Conservation (phyloP, 108 stramenopile genomes). For the Conticribra guillardii region DNA sequence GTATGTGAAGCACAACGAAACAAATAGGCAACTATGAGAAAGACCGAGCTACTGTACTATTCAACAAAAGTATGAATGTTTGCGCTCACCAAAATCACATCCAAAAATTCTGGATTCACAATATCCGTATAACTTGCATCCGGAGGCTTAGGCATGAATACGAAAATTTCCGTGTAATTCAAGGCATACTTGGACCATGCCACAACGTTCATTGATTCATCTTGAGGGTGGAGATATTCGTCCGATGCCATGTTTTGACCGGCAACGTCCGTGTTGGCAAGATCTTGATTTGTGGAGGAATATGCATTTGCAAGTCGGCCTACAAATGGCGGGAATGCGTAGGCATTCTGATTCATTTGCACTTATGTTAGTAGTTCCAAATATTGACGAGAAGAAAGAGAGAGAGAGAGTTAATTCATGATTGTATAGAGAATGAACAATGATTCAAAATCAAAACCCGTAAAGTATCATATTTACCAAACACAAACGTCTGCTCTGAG, state of each 20-base stretch:
- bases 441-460: too few relatives aligned
- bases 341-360: too few relatives aligned
- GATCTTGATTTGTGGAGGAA: constrained; percentile 14
- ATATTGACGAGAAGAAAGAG: not conserved
- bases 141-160: not conserved
- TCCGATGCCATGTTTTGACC: not conserved
- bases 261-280: not conserved
- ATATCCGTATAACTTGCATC: too few relatives aligned
- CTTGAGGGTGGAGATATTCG: constrained; percentile 17
- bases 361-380: not conserved
- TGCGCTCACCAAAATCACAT: not conserved
- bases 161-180: not conserved
- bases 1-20: too few relatives aligned
- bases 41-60: too few relatives aligned
- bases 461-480: constrained; percentile 5
- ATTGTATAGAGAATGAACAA: too few relatives aligned
- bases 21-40: too few relatives aligned
- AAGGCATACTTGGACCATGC: not conserved
- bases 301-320: constrained; percentile 13
- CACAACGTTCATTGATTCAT: constrained; percentile 13
- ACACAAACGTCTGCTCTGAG: constrained; percentile 5
- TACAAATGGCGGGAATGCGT: not conserved
- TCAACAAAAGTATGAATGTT: not conserved
- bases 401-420: not conserved
- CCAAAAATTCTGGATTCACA: constrained; percentile 6